Evolutionary conservation across 1,139 yeast genomes (phyloP).

Genomic region (Hyphopichia fennica): DNA sequence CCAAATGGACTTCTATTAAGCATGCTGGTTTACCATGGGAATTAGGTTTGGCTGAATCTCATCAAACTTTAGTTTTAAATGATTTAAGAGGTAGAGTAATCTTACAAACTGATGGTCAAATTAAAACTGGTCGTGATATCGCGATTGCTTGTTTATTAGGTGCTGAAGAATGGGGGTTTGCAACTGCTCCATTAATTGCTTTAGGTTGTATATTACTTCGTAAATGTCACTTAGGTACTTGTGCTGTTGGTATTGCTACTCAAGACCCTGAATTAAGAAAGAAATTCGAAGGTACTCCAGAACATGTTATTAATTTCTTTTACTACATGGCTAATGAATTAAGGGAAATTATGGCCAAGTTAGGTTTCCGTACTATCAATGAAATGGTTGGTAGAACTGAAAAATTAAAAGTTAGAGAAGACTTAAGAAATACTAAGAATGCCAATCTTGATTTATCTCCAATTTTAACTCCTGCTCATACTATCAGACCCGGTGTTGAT

Average conservation of each 20-base stretch:
- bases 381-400: constrained; percentile 99
- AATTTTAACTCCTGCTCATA: constrained; percentile 93
- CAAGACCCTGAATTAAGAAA: constrained; percentile 93
- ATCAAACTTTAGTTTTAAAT: constrained; percentile 92
- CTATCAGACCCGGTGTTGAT: constrained; percentile 97
- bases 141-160: constrained; percentile 95
- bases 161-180: constrained; percentile 98
- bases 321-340: constrained; percentile 92
- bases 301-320: constrained; percentile 96
- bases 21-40: constrained; percentile 99
- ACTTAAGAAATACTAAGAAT: constrained; percentile 83
- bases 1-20: constrained; percentile 95
- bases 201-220: constrained; percentile 98
- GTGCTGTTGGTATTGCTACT: constrained; percentile 99
- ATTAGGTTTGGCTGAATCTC: constrained; percentile 96
- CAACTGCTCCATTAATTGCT: constrained; percentile 95
- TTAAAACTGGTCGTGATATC: constrained; percentile 93
- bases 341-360: constrained; percentile 87
- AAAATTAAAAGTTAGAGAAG: constrained; percentile 81
- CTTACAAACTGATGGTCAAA: constrained; percentile 96
- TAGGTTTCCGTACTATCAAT: constrained; percentile 92
- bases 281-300: constrained; percentile 96
- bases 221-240: constrained; percentile 88
- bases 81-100: constrained; percentile 94
- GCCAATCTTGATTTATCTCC: constrained; percentile 91